Conservation (phyloP, 2,329 filamentous ascomycete genomes). For the Aureobasidium leucospermi region DNA sequence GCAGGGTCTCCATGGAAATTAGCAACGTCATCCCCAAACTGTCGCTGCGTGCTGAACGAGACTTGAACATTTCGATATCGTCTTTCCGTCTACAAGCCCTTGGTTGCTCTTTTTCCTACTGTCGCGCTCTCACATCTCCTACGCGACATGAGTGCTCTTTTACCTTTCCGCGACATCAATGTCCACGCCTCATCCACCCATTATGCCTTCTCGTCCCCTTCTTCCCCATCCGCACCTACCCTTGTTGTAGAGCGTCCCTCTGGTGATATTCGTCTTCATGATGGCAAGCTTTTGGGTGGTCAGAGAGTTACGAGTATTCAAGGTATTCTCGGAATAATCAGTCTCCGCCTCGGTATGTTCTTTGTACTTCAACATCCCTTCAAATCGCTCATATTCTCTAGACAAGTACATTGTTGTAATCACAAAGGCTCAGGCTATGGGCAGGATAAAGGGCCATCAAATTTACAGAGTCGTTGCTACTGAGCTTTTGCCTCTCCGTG, state of each 20-base stretch:
- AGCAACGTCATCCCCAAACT: not conserved
- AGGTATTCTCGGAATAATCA: conserved; percentile 89
- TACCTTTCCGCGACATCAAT: conserved; percentile 94
- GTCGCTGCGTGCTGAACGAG: not conserved
- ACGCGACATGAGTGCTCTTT: conserved; percentile 40
- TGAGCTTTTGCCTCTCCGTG: conserved; percentile 88
- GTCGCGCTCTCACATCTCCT: not conserved
- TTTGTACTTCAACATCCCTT: not conserved
- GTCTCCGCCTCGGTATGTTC: conserved; percentile 73
- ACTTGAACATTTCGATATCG: not conserved
- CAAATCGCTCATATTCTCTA: conserved; percentile 30
- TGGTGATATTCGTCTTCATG: conserved; percentile 77
- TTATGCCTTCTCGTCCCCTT: conserved; percentile 95
- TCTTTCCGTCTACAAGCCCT: not conserved
- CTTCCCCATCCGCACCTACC: conserved; percentile 79
- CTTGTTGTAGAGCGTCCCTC: conserved; percentile 87
- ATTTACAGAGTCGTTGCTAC: conserved; percentile 88
- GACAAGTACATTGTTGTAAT: conserved; percentile 97
- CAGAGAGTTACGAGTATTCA: conserved; percentile 91
- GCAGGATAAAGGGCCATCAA: conserved; percentile 89
- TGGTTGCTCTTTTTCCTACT: not conserved
- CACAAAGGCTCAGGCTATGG: conserved; percentile 86
- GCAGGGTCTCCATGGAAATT: not conserved
- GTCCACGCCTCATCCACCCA: conserved; percentile 84
- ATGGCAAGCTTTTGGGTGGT: conserved; percentile 66